Percentiles rank a stretch among this genome's conserved stretches.
Evolutionary conservation across 2,329 filamentous ascomycete species (phyloP).

Genomic region (Monosporascus cannonballus): DNA sequence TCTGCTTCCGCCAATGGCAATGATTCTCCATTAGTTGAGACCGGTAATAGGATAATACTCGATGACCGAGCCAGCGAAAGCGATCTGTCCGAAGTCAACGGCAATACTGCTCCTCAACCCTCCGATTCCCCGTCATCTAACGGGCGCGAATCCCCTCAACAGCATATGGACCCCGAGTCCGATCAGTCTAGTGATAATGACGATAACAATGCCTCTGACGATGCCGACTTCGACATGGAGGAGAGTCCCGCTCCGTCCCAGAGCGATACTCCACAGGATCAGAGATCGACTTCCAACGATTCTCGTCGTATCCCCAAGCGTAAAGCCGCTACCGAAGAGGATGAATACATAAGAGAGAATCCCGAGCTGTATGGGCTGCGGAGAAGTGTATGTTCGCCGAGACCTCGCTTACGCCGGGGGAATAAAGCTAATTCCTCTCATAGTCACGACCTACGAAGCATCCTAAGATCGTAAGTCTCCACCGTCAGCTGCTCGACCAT

Average conservation of each 20-base stretch:
- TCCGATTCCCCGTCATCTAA: conserved; percentile 37
- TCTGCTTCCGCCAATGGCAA: conserved; percentile 62
- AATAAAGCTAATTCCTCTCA: neutral
- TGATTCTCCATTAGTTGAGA: conserved; percentile 47
- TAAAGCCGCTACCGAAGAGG: conserved; percentile 62
- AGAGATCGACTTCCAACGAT: conserved; percentile 64
- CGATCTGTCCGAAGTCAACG: conserved; percentile 68
- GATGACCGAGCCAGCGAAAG: conserved; percentile 56
- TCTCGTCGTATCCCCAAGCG: conserved; percentile 68
- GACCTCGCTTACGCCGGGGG: neutral
- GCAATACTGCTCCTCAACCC: conserved; percentile 43
- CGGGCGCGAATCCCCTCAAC: conserved; percentile 19
- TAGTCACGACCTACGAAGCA: conserved; percentile 53
- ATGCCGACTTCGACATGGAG: conserved; percentile 72
- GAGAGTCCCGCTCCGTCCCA: conserved; percentile 47
- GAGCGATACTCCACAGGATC: conserved; percentile 42
- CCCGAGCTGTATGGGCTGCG: conserved; percentile 92
- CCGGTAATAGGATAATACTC: conserved; percentile 30
- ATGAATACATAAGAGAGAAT: conserved; percentile 82
- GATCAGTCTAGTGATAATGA: conserved; percentile 40
- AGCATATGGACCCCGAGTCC: conserved; percentile 30
- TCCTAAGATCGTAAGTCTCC: conserved; percentile 47
- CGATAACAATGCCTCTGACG: conserved; percentile 53
- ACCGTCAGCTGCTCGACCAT: neutral
- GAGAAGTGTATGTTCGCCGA: conserved; percentile 65